phyloP scores from a whole-genome alignment of 176 grass and related monocot genomes.

The maize (Zea mays) region DNA sequence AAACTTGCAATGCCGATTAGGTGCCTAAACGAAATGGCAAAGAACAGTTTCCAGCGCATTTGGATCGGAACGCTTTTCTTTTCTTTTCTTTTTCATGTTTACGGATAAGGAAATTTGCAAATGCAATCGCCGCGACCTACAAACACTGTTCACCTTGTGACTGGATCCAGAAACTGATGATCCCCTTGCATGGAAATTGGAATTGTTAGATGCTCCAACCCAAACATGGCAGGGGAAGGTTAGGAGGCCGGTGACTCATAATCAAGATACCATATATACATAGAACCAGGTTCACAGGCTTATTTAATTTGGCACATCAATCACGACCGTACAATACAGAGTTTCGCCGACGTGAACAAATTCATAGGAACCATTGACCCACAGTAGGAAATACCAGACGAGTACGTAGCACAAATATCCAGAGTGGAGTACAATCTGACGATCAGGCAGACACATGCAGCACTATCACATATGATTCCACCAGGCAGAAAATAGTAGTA shows the following conservation, averaged over 20 bases:
- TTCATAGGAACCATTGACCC: slow-evolving; percentile 14
- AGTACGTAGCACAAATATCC: not conserved
- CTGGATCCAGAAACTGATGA: not conserved
- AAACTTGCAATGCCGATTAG: too few species aligned
- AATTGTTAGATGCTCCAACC: not conserved
- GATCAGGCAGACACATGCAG: slow-evolving; percentile 20
- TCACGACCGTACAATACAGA: slow-evolving; percentile 24
- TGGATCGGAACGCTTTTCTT: not conserved
- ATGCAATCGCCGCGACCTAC: not conserved
- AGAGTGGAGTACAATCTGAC: slow-evolving; percentile 14
- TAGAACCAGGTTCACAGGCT: slow-evolving; percentile 9
- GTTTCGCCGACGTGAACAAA: slow-evolving; percentile 16
- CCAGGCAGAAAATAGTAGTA: not conserved
- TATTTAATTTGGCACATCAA: slow-evolving; percentile 32
- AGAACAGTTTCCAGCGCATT: not conserved
- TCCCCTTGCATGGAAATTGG: not conserved
- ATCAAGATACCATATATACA: not conserved
- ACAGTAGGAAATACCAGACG: slow-evolving; percentile 2
- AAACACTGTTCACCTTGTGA: not conserved
- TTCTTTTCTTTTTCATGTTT: not conserved
- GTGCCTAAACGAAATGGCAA: not conserved
- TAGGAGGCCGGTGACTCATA: not conserved
- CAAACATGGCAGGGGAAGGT: not conserved
- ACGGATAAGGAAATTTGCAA: not conserved
- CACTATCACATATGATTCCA: not conserved